Conservation (phyloP, 192 early-diverging fungal species). For the Coemansia sp. region DNA sequence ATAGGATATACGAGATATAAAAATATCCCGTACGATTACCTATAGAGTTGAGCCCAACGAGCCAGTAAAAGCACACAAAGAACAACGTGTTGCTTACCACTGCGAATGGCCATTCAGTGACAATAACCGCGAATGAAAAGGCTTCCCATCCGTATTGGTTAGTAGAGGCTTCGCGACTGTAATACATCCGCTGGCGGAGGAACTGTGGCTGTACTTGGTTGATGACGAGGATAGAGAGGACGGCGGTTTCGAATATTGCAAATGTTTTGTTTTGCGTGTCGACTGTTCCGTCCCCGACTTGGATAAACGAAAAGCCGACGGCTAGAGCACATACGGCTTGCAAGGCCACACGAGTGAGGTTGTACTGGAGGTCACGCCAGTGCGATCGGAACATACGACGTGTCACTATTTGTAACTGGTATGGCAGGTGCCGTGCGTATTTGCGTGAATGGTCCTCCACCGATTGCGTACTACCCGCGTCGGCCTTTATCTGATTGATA, state of each 20-base stretch:
- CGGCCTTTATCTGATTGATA: constrained; percentile 37
- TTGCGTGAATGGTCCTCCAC: constrained; percentile 22
- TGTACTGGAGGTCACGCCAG: constrained; percentile 76
- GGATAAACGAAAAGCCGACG: constrained; percentile 75
- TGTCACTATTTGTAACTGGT: constrained; percentile 63
- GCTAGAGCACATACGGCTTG: constrained; percentile 60
- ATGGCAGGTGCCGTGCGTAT: constrained; percentile 48
- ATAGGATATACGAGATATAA: constrained; percentile 60
- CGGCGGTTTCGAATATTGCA: constrained; percentile 68
- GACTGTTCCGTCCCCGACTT: constrained; percentile 53
- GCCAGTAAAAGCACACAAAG: constrained; percentile 78
- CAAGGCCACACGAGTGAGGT: constrained; percentile 68
- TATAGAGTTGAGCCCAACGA: constrained; percentile 58
- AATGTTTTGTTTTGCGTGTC: constrained; percentile 71
- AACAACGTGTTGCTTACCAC: constrained; percentile 61
- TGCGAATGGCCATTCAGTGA: constrained; percentile 72
- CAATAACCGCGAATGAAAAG: constrained; percentile 61
- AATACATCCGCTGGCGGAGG: constrained; percentile 65
- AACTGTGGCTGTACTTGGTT: constrained; percentile 69
- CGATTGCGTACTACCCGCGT: neutral
- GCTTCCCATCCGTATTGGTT: constrained; percentile 70
- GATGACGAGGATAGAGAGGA: constrained; percentile 68
- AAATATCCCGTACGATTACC: constrained; percentile 60
- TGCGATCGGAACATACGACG: constrained; percentile 64
- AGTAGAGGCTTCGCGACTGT: constrained; percentile 65